These are phyloP conservation scores for Rasamsonia emersonii DNA, from an alignment of 2,329 filamentous ascomycete species.

Conservation along the genomic window DNA sequence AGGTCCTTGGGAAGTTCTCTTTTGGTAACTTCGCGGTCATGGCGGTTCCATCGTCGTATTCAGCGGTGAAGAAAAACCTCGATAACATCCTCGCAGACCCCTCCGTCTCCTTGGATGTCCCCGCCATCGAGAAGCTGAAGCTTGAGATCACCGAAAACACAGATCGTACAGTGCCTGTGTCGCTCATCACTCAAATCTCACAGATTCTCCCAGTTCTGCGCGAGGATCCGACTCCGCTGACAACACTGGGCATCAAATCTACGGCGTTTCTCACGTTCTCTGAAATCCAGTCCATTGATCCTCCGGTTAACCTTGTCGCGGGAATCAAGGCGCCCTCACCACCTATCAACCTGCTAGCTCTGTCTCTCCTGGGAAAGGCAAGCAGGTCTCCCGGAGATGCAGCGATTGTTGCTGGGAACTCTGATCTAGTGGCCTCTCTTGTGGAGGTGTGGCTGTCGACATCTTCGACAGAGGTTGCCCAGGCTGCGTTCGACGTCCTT, in stretches of 20 bases:
- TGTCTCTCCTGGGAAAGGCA: slow-evolving; percentile 51
- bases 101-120: slow-evolving; percentile 36
- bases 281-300: slow-evolving; percentile 40
- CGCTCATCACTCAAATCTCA: slow-evolving; percentile 40
- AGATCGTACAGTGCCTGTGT: slow-evolving; percentile 27
- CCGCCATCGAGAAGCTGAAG: slow-evolving; percentile 44
- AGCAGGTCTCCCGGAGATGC: slow-evolving; percentile 44
- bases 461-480: slow-evolving; percentile 46
- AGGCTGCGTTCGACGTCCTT: slow-evolving; percentile 45
- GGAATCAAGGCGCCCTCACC: slow-evolving; percentile 43
- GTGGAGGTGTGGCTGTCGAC: slow-evolving; percentile 53
- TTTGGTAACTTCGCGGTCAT: too few relatives aligned
- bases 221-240: slow-evolving; percentile 50
- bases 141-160: slow-evolving; percentile 32
- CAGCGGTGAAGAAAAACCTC: slow-evolving; percentile 34
- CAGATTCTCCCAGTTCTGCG: slow-evolving; percentile 45
- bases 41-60: slow-evolving; percentile 27
- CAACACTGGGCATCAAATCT: slow-evolving; percentile 44
- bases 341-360: slow-evolving; percentile 49
- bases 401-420: slow-evolving; percentile 49
- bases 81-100: slow-evolving; percentile 37
- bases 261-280: slow-evolving; percentile 42
- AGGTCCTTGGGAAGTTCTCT: too few relatives aligned
- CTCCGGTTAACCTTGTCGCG: slow-evolving; percentile 45
- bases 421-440: slow-evolving; percentile 46